A percentile compares a stretch with the other conserved stretches of the same genome.
These are phyloP conservation scores for Blastobotrys peoriensis DNA, from an alignment of 805 yeast genomes.

Conservation along the genomic window DNA sequence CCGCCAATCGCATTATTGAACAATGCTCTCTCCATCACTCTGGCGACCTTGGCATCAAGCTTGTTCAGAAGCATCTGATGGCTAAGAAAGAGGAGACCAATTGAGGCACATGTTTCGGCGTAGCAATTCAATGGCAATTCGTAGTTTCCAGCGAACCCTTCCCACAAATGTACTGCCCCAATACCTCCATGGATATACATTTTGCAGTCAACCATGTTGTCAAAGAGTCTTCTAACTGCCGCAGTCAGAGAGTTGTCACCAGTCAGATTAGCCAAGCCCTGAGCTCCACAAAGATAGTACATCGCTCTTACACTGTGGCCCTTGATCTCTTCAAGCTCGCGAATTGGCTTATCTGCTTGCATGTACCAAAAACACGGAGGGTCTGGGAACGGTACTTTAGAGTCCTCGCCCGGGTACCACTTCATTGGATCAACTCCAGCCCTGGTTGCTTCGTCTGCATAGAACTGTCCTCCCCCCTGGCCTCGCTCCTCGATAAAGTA, in stretches of 20 bases:
- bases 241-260: constrained; percentile 14
- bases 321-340: constrained; percentile 17
- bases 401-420: no score
- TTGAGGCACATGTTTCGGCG: constrained; percentile 28
- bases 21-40: constrained; percentile 23
- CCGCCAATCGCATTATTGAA: constrained; percentile 26
- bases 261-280: constrained; percentile 20
- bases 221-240: constrained; percentile 18
- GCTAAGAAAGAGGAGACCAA: constrained; percentile 22
- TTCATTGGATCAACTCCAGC: constrained; percentile 20
- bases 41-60: constrained; percentile 18
- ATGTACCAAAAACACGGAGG: constrained; percentile 23
- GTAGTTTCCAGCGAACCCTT: constrained; percentile 26
- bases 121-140: constrained; percentile 25
- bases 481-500: constrained; percentile 26
- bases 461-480: constrained; percentile 20
- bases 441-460: constrained; percentile 16
- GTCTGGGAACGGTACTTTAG: no score
- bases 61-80: constrained; percentile 17
- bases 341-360: constrained; percentile 22
- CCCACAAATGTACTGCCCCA: constrained; percentile 24
- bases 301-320: constrained; percentile 26
- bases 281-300: constrained; percentile 24
- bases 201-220: constrained; percentile 23
- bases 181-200: constrained; percentile 27